Evolutionary conservation across 2,329 filamentous ascomycete genomes (phyloP).

Genomic region (Phoma herbarum): DNA sequence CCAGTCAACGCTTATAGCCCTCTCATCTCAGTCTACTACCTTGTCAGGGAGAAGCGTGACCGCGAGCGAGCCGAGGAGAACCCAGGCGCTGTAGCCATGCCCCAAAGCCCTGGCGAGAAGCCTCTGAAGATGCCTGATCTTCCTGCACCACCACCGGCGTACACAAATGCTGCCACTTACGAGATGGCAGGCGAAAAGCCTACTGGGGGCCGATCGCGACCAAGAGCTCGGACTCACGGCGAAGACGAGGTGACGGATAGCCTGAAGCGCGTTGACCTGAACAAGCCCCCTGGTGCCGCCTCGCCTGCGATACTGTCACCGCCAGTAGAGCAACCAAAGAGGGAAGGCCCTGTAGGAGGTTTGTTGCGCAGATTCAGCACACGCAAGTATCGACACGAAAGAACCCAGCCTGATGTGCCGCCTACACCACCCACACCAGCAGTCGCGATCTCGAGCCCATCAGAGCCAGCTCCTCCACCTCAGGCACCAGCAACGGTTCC

Average conservation of each 20-base stretch:
- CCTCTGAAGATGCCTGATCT: conserved; percentile 76
- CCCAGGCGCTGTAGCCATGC: conserved; percentile 66
- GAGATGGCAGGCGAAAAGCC: conserved; percentile 90
- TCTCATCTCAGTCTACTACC: conserved; percentile 90
- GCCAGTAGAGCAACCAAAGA: conserved; percentile 68
- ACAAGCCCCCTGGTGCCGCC: conserved; percentile 57
- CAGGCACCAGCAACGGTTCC: conserved; percentile 62
- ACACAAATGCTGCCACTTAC: conserved; percentile 85
- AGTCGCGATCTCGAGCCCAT: conserved; percentile 80
- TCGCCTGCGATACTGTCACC: conserved; percentile 64
- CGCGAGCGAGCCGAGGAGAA: conserved; percentile 71
- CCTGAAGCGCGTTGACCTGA: conserved; percentile 70
- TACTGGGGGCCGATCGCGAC: conserved; percentile 82
- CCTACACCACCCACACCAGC: conserved; percentile 75
- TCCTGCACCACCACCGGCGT: conserved; percentile 80
- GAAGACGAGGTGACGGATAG: conserved; percentile 87
- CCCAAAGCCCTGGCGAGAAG: conserved; percentile 64
- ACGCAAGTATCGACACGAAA: conserved; percentile 68
- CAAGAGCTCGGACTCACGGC: conserved; percentile 89
- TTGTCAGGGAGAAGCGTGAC: conserved; percentile 94
- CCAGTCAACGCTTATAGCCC: conserved; percentile 94
- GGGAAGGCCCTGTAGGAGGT: conserved; percentile 86
- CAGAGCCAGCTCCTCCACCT: conserved; percentile 58
- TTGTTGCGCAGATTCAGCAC: conserved; percentile 92
- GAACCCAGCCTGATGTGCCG: conserved; percentile 63